Evolutionary conservation across 768 basidiomycete species (phyloP).

Genomic region (Serendipita sp.): DNA sequence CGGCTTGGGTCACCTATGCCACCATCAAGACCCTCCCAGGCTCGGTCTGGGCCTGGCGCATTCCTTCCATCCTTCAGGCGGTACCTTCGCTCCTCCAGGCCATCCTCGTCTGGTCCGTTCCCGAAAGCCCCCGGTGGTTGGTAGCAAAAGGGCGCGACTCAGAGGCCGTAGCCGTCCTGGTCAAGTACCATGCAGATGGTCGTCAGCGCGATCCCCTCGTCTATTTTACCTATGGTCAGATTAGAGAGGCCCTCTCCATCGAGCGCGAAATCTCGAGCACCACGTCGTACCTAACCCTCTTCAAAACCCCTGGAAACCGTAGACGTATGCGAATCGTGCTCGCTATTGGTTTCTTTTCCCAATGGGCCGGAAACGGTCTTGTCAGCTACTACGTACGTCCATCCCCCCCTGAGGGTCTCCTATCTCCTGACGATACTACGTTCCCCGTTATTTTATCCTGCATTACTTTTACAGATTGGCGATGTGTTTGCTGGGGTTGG

Average conservation of each 20-base stretch:
- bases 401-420: not conserved
- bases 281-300: constrained; percentile 13
- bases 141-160: constrained; percentile 36
- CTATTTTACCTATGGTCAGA: constrained; percentile 12
- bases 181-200: constrained; percentile 48
- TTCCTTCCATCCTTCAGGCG: constrained; percentile 43
- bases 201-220: constrained; percentile 3
- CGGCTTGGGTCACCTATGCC: constrained; percentile 34
- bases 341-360: constrained; percentile 16
- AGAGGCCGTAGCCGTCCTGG: constrained; percentile 32
- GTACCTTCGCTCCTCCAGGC: constrained; percentile 38
- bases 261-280: constrained; percentile 16
- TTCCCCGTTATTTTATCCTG: constrained; percentile 13
- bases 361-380: constrained; percentile 1
- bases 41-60: constrained; percentile 48
- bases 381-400: not conserved
- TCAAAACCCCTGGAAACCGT: constrained; percentile 17
- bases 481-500: constrained; percentile 38
- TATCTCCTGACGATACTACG: constrained; percentile 27
- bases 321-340: constrained; percentile 18
- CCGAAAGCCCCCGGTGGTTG: constrained; percentile 52
- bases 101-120: constrained; percentile 38
- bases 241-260: constrained; percentile 16
- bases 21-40: constrained; percentile 38
- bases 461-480: constrained; percentile 49